Conservation (phyloP, 352 stramenopile genomes). For the Globisporangium canariense region DNA sequence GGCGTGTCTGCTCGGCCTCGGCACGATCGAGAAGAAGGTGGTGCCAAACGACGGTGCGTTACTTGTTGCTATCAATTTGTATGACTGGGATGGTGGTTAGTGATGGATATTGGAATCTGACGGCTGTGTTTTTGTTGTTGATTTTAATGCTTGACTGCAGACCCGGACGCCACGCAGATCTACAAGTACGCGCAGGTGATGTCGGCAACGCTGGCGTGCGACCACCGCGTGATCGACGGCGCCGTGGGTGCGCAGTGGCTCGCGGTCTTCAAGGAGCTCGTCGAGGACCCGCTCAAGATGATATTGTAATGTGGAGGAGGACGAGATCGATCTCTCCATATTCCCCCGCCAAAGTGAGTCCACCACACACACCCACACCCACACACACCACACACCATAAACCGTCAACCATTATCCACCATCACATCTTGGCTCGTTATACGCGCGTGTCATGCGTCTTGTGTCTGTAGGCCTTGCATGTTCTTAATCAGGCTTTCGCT, state of each 20-base stretch:
- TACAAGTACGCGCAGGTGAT: constrained; percentile 91
- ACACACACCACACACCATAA: neutral
- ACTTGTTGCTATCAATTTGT: neutral
- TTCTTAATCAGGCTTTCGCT: too few relatives aligned
- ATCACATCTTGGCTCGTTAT: neutral
- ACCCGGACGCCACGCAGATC: constrained; percentile 76
- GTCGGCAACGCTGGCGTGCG: constrained; percentile 95
- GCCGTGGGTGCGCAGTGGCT: constrained; percentile 96
- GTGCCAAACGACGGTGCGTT: constrained; percentile 81
- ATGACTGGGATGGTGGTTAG: neutral
- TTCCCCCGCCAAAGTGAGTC: neutral
- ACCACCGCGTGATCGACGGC: constrained; percentile 97
- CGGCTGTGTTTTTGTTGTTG: constrained; percentile 26
- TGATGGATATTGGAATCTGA: neutral
- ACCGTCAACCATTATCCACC: neutral
- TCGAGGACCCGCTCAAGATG: constrained; percentile 97
- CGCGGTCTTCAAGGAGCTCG: constrained; percentile 93
- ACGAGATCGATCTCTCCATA: neutral
- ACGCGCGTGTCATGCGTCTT: neutral
- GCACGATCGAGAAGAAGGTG: constrained; percentile 94
- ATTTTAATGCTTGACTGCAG: constrained; percentile 15
- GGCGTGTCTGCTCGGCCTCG: constrained; percentile 91
- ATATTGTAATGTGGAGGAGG: constrained; percentile 83
- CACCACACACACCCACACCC: neutral
- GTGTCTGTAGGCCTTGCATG: neutral